Base-by-base conservation (phyloP, 2,329 filamentous ascomycete species). In the Colletotrichum sp. region DNA sequence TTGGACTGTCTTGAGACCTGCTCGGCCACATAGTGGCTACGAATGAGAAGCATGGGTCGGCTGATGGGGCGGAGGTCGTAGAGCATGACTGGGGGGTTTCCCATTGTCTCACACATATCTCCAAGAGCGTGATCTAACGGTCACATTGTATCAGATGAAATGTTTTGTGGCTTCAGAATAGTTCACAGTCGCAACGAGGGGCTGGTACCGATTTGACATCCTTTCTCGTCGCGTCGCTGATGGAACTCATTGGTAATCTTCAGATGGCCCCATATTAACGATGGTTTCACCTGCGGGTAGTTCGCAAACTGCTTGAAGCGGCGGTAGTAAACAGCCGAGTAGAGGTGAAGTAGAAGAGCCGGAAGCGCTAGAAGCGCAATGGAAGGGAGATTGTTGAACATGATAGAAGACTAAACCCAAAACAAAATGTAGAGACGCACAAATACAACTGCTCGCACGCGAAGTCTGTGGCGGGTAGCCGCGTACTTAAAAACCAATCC, bases 21-120 rank as follows among this genome's bases (percentile, higher is more conserved):
- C 76, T 87, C 85, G 13, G 86, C 85, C 9, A 85, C 72, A 5
- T 82, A 81, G 44, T 85, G 81, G 72, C 75, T 82, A 16, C 74
- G 71, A 11, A 87, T 68, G 25, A 86, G 27, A 12, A 82, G 75
- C 76, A 86, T 79, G 13, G 84, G 81, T 12, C 74, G 79, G 19
- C 69, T 77, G n/a, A 83, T 57, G 4, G 85, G 85, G 15, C 85
- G 81, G 7, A 84, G 72, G 59, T 87, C 85, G 15, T 85, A 25
- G 1, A 85, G 66, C 68, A 85, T 78, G 25, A 85, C 36, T 2
- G 83, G 79, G 7, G 85, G 85, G 11, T 80, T 81, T 1, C 82
- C 83, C 12, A 84, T 68, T 1, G 77, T 73, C 34, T 82, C 76
- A n/a, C 75, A 71, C 77, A 86, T 84, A 22, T 78, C 75, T 4